Evolutionary conservation across 352 stramenopile species (phyloP).

Genomic region (Hyphochytrium catenoides): DNA sequence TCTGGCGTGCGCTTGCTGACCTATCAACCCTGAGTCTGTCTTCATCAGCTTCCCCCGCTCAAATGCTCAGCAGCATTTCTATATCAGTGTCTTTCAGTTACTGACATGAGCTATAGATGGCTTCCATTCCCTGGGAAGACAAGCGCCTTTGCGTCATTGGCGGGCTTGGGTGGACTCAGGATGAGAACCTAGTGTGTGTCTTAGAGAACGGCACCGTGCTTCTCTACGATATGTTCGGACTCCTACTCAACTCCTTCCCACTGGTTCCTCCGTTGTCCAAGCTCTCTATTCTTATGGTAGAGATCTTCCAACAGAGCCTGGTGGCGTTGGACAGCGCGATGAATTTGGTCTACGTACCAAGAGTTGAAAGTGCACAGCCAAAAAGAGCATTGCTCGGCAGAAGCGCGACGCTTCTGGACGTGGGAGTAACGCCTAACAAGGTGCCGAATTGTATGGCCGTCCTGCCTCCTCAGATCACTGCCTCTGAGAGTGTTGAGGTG

Average conservation of each 20-base stretch:
- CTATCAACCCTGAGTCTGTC: no score
- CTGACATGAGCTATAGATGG: constrained; percentile 30
- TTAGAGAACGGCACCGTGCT: constrained; percentile 42
- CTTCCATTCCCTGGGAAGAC: constrained; percentile 33
- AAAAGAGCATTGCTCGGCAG: constrained; percentile 48
- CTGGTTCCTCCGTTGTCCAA: constrained; percentile 29
- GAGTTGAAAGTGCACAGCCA: constrained; percentile 42
- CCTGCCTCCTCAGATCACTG: constrained; percentile 66
- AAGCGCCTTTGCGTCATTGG: constrained; percentile 19
- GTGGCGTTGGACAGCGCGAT: constrained; percentile 53
- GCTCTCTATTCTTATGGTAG: constrained; percentile 44
- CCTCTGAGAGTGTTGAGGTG: constrained; percentile 68
- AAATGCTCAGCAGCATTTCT: constrained; percentile 43
- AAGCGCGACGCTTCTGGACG: constrained; percentile 37
- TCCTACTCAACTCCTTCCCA: constrained; percentile 37
- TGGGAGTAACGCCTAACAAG: constrained; percentile 33
- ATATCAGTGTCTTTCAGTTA: constrained; percentile 21
- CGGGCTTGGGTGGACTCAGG: constrained; percentile 53
- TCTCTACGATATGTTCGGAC: constrained; percentile 33
- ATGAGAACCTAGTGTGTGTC: constrained; percentile 43
- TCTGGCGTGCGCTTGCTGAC: no score
- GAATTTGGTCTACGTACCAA: constrained; percentile 42
- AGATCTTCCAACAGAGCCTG: constrained; percentile 38
- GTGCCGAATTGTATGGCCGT: constrained; percentile 69
- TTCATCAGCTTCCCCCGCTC: no score